Evolutionary conservation across 164 flowering plant genomes (phyloP).

Genomic region (Umbilicus rupestris): DNA sequence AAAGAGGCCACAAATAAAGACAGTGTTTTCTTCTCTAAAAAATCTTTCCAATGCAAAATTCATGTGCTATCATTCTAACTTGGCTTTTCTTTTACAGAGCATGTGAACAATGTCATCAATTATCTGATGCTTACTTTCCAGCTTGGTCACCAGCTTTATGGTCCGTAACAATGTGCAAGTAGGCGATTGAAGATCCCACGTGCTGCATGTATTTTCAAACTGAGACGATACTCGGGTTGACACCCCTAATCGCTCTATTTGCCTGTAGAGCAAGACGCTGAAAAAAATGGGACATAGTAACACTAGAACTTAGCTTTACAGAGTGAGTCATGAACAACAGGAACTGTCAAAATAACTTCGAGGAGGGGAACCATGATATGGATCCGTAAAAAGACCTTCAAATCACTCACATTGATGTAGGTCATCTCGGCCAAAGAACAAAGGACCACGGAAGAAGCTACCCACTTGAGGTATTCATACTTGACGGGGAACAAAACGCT

Average conservation of each 20-base stretch:
- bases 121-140: conserved; percentile 51
- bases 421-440: too few relatives aligned
- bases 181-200: conserved; percentile 75
- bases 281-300: too few relatives aligned
- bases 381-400: too few relatives aligned
- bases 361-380: conserved; percentile 71
- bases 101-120: not conserved
- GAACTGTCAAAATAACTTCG: conserved; percentile 57
- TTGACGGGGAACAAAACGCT: too few relatives aligned
- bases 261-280: conserved; percentile 34
- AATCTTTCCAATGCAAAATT: not conserved
- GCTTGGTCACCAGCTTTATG: conserved; percentile 62
- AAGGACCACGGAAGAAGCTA: too few relatives aligned
- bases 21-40: not conserved
- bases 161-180: conserved; percentile 65
- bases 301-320: conserved; percentile 28
- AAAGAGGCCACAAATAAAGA: too few relatives aligned
- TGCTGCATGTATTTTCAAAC: conserved; percentile 66
- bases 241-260: conserved; percentile 78
- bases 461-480: too few relatives aligned
- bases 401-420: too few relatives aligned
- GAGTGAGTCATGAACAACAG: conserved; percentile 37
- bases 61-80: not conserved
- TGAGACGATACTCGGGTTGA: conserved; percentile 55
- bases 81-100: not conserved